Evolutionary conservation across 1,139 yeast species (phyloP), one percentile per base, ranked within the genome.

Genomic region (Geotrichum siamense): DNA sequence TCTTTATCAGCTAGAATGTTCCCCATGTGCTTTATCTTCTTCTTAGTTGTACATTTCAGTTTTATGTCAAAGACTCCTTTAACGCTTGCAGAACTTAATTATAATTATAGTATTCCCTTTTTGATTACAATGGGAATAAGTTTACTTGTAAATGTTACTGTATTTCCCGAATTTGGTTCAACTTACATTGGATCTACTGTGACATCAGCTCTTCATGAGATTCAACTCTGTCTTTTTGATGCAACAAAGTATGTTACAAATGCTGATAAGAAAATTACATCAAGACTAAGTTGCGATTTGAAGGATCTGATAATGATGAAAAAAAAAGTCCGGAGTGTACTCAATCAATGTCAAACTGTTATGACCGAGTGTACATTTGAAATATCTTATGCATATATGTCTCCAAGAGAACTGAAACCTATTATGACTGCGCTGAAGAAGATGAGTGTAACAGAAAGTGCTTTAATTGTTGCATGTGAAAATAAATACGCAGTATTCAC

Each of bases 91-190:
- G 51, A 48, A 1, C 57, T 67, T 15, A 67, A 68, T 5, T 58
- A 61, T 29, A 56, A 61, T 8, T 72, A 61, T 48, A 60, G 70
- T 3, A 59, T 64, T 1, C 78, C 78, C 0, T 64, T 72, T 45
- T 63, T 69, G 33, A 35, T 70, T 12, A 75, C 74, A 12, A 68
- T 71, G 40, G 72, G 68, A 0, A 55, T 71, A 43, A 62, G 73
- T 0, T 48, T 71, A 15, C 60, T 67, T 20, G 66, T 71, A 53
- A 72, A 71, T 47, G 45, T 73, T 36, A 37, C 59, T 1, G 48
- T 73, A 9, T 72, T 70, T 49, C 78, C 78, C 1, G 78, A 73
- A 48, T 71, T 71, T 57, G 78, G 78, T 6, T 67, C 75, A 15
- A 65, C 74, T 0, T 70, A 68, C 50, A 53, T 73, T 10, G 77